Base-by-base conservation (phyloP, 1,284 basidiomycete genomes). In the Ceratobasidium sp. region DNA sequence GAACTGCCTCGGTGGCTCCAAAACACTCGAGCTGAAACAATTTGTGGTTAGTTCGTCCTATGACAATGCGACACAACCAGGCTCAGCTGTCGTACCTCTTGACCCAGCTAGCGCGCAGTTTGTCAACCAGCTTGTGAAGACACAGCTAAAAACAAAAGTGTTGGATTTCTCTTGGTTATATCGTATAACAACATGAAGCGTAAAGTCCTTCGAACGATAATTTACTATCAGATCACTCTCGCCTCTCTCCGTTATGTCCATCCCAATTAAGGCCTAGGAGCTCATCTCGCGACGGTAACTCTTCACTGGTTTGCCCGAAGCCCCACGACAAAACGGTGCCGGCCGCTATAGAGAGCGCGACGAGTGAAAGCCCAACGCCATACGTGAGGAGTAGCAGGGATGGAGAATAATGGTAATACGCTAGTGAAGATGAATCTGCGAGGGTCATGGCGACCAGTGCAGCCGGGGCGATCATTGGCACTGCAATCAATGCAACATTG, bases 371-470 rank as follows among this genome's bases (percentile, higher is more conserved):
- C 3, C 60, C 60, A 1, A 55, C 60, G 3, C 60, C 73, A n/a
- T 60, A 75, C 1, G 44, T 35, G 35, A 66, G 44, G 46, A 75
- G 27, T 16, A 54, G 18, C 20, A 75, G 46, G 33, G 59, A 75
- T 12, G 60, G 59, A 1, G 73, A 14, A 46, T 75, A 75, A 20
- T 54, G 48, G 62, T 75, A 75, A n/a, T 65, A 46, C n/a, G 60
- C 35, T 38, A 14, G 46, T 10, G 41, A 5, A 20, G 35, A 33
- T 35, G 33, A 5, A 46, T 20, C 30, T 8, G 35, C 2, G 18
- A 35, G 27, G 10, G 60, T 41, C 44, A 75, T 52, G 33, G 73
- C 65, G 30, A 54, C 62, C 12, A 75, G 30, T 41, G 73, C 73
- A 33, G 44, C 33, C 18, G 46, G 60, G 20, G 62, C 30, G 33